These are phyloP conservation scores for Phytophthora citricola DNA, from an alignment of 352 stramenopile genomes.

Conservation along the genomic window DNA sequence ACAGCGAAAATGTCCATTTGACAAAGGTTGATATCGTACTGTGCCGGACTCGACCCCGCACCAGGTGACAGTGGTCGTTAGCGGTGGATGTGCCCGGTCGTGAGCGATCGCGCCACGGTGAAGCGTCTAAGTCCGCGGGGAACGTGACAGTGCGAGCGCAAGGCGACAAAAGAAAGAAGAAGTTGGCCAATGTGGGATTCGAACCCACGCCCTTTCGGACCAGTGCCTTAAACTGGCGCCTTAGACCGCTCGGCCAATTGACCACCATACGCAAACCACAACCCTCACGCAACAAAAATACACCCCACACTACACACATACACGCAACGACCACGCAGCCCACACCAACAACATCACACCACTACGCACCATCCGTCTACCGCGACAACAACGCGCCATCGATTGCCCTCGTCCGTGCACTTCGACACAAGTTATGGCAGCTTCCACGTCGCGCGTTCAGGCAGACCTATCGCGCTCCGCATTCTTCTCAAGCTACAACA, in stretches of 20 bases:
- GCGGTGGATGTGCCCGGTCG: neutral
- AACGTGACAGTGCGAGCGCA: neutral
- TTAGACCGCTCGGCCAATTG: slow-evolving; percentile 11
- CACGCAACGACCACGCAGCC: neutral
- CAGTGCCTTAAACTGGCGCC: slow-evolving; percentile 19
- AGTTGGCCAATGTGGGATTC: slow-evolving; percentile 18
- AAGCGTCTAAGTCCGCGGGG: neutral
- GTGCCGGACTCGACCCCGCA: neutral
- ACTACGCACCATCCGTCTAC: neutral
- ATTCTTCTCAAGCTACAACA: neutral
- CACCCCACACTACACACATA: neutral
- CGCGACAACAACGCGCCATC: neutral
- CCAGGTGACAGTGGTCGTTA: neutral
- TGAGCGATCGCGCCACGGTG: neutral
- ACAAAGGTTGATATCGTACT: slow-evolving; percentile 1
- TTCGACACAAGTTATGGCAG: neutral
- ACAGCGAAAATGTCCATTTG: neutral
- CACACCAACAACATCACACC: neutral
- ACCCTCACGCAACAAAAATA: slow-evolving; percentile 4
- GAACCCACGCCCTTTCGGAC: slow-evolving; percentile 21
- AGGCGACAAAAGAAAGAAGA: slow-evolving; percentile 10
- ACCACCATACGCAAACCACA: slow-evolving; percentile 12
- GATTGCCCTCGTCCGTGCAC: neutral
- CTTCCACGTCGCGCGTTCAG: neutral
- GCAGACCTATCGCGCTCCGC: too few relatives aligned